Evolutionary conservation across 1,284 basidiomycete genomes (phyloP), one percentile per base, ranked within the genome.

Genomic region (Coriolopsis trogii): DNA sequence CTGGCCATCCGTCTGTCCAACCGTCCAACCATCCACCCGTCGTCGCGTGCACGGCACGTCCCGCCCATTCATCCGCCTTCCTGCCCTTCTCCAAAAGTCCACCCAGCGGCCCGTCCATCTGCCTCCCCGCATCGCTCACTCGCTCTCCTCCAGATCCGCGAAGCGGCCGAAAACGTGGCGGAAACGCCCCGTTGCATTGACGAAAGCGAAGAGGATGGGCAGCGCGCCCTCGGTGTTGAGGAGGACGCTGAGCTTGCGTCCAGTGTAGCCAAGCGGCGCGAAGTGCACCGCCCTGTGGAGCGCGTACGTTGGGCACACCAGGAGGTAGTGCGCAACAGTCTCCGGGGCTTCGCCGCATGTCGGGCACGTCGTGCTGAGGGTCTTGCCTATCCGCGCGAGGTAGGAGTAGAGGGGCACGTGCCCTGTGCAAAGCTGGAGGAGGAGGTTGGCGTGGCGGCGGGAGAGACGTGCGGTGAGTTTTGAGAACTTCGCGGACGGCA

Each of bases 401-500:
- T 70, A 56, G 4, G 52, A 21, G 39, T 65, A 57, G 4, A 71
- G 63, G 1, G 65, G 63, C 4, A 60, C 53, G 38, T 67, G 65
- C 10, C 64, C 63, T 0, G 65, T 62, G 7, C 63, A 62, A 1
- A 70, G 63, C 46, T 70, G 69, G 10, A 64, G 44, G 8, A 70
- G 55, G 0, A 70, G 30, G 30, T 48, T 59, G 8, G 59, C 49
- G 0, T 63, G 61, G 5, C 51, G 37, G 4, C 55, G 41, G 12
- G 54, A 41, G 29, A 61, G 52, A 0, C 15, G 1, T 2, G 16
- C 25, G 12, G 42, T 38, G 4, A 56, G 41, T 15, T 41, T 39
- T 1, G 3, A 12, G 26, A 33, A 58, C 25, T 15, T 31, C 16
- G 28, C 45, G 0, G 56, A 56, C 13, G 62, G 60, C 8, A 62